Evolutionary conservation across 1,284 basidiomycete genomes (phyloP).

Genomic region (Cutaneotrichosporon cyanovorans): DNA sequence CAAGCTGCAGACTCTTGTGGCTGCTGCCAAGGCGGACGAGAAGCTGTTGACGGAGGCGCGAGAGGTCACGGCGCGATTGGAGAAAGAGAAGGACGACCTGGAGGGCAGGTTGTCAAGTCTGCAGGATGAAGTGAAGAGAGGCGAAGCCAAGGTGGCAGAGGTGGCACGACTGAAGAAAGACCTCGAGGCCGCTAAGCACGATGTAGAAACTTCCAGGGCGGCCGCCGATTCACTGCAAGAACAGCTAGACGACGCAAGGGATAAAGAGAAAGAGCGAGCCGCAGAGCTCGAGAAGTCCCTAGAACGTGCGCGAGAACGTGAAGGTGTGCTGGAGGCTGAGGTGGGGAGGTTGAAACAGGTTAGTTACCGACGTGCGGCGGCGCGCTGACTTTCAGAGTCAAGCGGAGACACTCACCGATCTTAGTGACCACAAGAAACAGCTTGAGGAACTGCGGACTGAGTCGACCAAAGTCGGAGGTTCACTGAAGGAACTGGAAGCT

Average conservation of each 20-base stretch:
- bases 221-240: slow-evolving; percentile 7
- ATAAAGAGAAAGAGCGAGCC: slow-evolving; percentile 17
- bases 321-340: slow-evolving; percentile 41
- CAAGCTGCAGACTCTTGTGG: slow-evolving; percentile 17
- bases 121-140: slow-evolving; percentile 13
- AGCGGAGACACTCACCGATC: slow-evolving; percentile 17
- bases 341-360: slow-evolving; percentile 40
- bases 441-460: slow-evolving; percentile 3
- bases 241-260: slow-evolving; percentile 11
- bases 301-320: slow-evolving; percentile 38
- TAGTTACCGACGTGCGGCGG: slow-evolving; percentile 4
- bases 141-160: slow-evolving; percentile 10
- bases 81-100: slow-evolving; percentile 30
- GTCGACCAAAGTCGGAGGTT: slow-evolving; percentile 1
- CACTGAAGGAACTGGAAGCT: slow-evolving; percentile 17
- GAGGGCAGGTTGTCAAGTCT: slow-evolving; percentile 9
- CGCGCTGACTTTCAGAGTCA: slow-evolving; percentile 16
- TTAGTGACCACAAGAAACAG: slow-evolving; percentile 3
- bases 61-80: slow-evolving; percentile 25
- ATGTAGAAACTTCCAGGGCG: not conserved
- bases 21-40: slow-evolving; percentile 25
- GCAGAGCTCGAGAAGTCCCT: slow-evolving; percentile 33
- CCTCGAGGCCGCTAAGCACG: slow-evolving; percentile 5
- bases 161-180: slow-evolving; percentile 10
- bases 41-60: slow-evolving; percentile 32